Base-by-base conservation (phyloP, 148 eudicot species). In the Rhododendron williamsianum region DNA sequence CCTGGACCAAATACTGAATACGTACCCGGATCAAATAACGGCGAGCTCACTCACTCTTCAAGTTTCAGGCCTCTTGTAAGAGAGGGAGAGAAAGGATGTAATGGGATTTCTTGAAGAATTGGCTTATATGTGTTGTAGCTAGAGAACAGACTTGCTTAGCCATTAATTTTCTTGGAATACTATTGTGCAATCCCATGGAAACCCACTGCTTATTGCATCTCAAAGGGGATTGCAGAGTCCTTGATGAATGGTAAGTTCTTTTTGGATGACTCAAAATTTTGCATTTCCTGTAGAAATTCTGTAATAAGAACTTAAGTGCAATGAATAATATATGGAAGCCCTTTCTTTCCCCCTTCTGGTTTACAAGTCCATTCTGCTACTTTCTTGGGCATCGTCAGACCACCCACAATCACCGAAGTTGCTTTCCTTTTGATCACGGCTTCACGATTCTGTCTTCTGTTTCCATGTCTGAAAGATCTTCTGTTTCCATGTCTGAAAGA, bases 61-160 rank as follows among this genome's bases (percentile, higher is more conserved):
- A 82, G 85, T 77, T 77, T 56, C 77, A 86, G 81, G 81, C 76
- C 87, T 81, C 25, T 46, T n/a, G 76, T 73, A 45, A 72, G 74
- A 38, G 87, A 86, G 48, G 60, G 43, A n/a, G 87, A 76, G 8
- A 86, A 73, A 72, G 76, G 76, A 82, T 74, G 78, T n/a, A 49
- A 85, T 33, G 45, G 33, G 46, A 69, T 27, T 49, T 23, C 25
- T 45, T 78, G 78, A 88, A 63, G 43, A 63, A 19, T 21, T 76
- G 46, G 10, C 48, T 33, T 33, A 74, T 18, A 2, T 18, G 25
- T 18, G 27, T 21, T 43, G 80, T 45, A 77, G 79, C 23, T 76
- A 76, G 76, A 30, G 38, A 69, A 9, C 73, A 67, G 16, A n/a
- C 35, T 25, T 10, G 30, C 12, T 67, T 27, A 9, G 71, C 10